Base-by-base conservation (phyloP, 2,329 filamentous ascomycete species). In the Macroventuria anomochaeta region DNA sequence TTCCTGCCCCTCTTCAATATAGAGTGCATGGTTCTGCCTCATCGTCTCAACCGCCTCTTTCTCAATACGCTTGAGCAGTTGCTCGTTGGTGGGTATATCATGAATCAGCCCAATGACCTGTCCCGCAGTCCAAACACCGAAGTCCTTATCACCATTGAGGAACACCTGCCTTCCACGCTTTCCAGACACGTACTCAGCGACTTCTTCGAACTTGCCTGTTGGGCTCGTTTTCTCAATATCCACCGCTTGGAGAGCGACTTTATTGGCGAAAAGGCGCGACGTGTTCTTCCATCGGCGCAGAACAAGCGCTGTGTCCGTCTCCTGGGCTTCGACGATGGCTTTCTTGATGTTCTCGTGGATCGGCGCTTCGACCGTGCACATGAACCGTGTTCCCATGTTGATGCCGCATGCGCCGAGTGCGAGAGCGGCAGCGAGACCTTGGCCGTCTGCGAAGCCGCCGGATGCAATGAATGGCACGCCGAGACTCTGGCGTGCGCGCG, bases 371-470 rank as follows among this genome's bases (percentile, higher is more conserved):
- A 93, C 82, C 0, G 95, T 97, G 79, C 89, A 93, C 90, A 99
- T 96, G 80, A 97, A 99, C 34, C 95, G 83, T 8, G 95, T 99
- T 53, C 95, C 95, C 95, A 99, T 99, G 79, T 99, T 99, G 78
- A 97, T 88, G 59, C 95, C 95, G 74, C 91, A 90, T 0, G 95
- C 95, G 29, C 95, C 95, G 11, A 99, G 83, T 33, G 88, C 88
- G 64, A 99, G 80, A 7, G 95, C 95, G 2, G 93, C 95, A 1
- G 95, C 95, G 17, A 99, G 83, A 3, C 95, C 95, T 68, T 96
- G 86, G 0, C 95, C 95, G 73, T 99, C 95, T 11, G 92, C 93
- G 71, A 99, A 97, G 2, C 95, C 95, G 51, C 95, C 95, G 1
- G 90, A 96, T 0, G 95, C 95, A 71, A 99, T 96, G 75, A 97